Percentiles rank a stretch among this genome's conserved stretches.
These are phyloP conservation scores for Hippophae gyantsensis DNA, from an alignment of 306 rosid genomes.

Conservation along the genomic window DNA sequence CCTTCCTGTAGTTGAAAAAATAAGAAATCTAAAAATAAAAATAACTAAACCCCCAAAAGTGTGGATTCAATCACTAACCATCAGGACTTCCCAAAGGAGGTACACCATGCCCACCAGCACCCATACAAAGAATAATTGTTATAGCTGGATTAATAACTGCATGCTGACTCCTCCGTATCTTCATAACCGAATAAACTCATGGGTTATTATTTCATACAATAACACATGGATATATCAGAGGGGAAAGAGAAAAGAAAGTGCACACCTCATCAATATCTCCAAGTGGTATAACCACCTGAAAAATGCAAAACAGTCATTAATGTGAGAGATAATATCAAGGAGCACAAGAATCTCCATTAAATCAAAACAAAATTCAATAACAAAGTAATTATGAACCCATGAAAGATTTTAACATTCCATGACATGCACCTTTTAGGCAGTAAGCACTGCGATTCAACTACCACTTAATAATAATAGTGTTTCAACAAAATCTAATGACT, in stretches of 20 bases:
- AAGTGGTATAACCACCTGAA: conserved; percentile 78
- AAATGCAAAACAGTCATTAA: conserved; percentile 5
- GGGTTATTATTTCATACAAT: conserved; percentile 4
- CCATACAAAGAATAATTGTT: conserved; percentile 90
- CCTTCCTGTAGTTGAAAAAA: not conserved
- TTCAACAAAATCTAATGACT: too few relatives aligned
- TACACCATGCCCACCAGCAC: conserved; percentile 99
- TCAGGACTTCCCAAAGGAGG: conserved; percentile 99
- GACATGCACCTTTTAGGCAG: too few relatives aligned
- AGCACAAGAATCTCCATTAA: conserved; percentile 2
- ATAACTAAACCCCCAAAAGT: not conserved
- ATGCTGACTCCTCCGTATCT: conserved; percentile 97
- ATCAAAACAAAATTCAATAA: conserved; percentile 6
- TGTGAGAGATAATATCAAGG: not conserved
- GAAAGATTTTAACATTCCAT: too few relatives aligned
- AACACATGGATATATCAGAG: not conserved
- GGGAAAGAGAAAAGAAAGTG: conserved; percentile 18
- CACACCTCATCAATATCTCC: conserved; percentile 95
- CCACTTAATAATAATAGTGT: too few relatives aligned
- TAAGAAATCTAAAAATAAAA: not conserved
- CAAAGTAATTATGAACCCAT: not conserved
- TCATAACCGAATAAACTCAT: conserved; percentile 19
- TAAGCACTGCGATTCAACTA: too few relatives aligned
- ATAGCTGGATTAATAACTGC: conserved; percentile 96
- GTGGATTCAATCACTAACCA: conserved; percentile 53